A percentile compares a stretch with the other conserved stretches of the same genome.
These are phyloP conservation scores for Trapa incisa DNA, from an alignment of 345 rosid genomes.

Conservation along the genomic window DNA sequence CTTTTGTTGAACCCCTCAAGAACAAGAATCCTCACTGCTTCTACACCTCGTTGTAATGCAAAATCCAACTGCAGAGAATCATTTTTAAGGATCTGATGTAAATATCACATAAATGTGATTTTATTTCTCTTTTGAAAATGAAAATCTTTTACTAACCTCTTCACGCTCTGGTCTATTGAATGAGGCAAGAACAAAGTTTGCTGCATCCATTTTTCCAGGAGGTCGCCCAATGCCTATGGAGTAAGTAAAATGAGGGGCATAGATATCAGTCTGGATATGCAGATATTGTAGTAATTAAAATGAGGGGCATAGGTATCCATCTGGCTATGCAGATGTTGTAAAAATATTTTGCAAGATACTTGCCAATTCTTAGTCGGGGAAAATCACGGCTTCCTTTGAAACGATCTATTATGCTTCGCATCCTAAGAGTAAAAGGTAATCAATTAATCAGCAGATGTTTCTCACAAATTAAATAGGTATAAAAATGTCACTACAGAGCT, in stretches of 20 bases:
- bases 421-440: slow-evolving; percentile 28
- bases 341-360: background rate
- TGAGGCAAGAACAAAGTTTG: slow-evolving; percentile 55
- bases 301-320: background rate
- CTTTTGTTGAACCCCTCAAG: slow-evolving; percentile 70
- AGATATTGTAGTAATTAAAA: background rate
- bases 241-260: background rate
- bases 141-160: slow-evolving; percentile 39
- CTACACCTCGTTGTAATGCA: slow-evolving; percentile 51
- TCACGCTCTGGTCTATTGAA: slow-evolving; percentile 62
- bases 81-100: background rate
- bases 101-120: background rate
- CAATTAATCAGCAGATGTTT: background rate
- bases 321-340: background rate
- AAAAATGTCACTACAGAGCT: background rate
- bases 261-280: background rate
- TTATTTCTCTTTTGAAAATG: background rate
- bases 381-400: slow-evolving; percentile 88
- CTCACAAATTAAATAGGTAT: background rate
- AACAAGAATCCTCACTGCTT: slow-evolving; percentile 59
- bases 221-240: slow-evolving; percentile 86
- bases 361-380: slow-evolving; percentile 92
- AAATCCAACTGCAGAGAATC: slow-evolving; percentile 53
- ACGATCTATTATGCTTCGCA: slow-evolving; percentile 75
- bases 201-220: slow-evolving; percentile 85